These are phyloP conservation scores for Acanthamoeba royreba DNA, from an alignment of 208 protist species.

Conservation along the genomic window DNA sequence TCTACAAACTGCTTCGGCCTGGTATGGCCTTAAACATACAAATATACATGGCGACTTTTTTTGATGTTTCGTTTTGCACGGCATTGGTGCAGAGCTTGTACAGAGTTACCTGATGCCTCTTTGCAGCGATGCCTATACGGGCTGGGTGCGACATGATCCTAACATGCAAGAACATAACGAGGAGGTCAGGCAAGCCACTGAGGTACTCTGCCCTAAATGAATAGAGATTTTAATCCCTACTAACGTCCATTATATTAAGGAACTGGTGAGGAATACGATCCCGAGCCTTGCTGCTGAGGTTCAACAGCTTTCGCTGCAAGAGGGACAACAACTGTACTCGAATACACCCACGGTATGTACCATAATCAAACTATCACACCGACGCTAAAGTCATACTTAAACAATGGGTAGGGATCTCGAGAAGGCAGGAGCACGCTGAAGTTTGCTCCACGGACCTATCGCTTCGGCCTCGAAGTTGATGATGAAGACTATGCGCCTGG, in stretches of 20 bases:
- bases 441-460: background rate
- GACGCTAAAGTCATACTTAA: background rate
- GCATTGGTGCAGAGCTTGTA: conserved; percentile 43
- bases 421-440: background rate
- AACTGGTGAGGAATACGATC: background rate
- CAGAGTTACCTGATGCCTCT: background rate
- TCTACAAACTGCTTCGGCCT: conserved; percentile 37
- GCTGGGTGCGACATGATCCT: background rate
- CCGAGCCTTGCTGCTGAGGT: background rate
- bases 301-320: background rate
- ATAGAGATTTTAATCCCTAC: background rate
- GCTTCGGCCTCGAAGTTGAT: background rate
- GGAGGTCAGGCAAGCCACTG: background rate
- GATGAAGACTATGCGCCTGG: background rate
- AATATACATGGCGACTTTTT: background rate
- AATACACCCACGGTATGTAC: background rate
- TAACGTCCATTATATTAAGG: background rate
- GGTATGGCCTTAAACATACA: background rate
- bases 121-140: conserved; percentile 35
- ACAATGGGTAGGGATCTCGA: background rate
- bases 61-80: background rate
- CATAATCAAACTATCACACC: background rate
- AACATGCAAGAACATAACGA: background rate
- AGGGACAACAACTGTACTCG: background rate
- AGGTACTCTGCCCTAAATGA: too few relatives aligned